Evolutionary conservation across 768 basidiomycete species (phyloP), one percentile per base, ranked within the genome.

Genomic region (Kondoa malvinella): DNA sequence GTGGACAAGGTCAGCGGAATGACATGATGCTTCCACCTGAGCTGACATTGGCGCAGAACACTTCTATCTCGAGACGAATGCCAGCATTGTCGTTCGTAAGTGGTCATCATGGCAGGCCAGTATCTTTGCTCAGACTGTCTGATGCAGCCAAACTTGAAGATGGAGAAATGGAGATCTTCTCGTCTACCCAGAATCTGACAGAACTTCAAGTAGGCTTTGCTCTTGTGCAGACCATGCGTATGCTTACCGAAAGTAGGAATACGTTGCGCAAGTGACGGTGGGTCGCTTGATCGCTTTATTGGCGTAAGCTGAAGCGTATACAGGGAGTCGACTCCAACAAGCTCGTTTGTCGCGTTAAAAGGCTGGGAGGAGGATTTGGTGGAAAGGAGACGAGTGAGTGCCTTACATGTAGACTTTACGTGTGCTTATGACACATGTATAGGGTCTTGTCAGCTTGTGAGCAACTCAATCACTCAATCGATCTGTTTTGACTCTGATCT

Each of bases 81-180:
- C 70, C 30, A 56, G 67, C 16, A 56, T 73, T 21, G 71, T 67
- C 40, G 68, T 75, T 2, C 74, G n/a, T n/a, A n/a, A n/a, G n/a
- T n/a, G n/a, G n/a, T n/a, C n/a, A n/a, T n/a, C n/a, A n/a, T n/a
- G n/a, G n/a, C n/a, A n/a, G n/a, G n/a, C n/a, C n/a, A n/a, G n/a
- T n/a, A n/a, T n/a, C n/a, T n/a, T n/a, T n/a, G n/a, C n/a, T n/a
- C n/a, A n/a, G n/a, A n/a, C n/a, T n/a, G n/a, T n/a, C n/a, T n/a
- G n/a, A n/a, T n/a, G n/a, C n/a, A n/a, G n/a, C 74, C 8, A 73
- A 73, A 34, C 68, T 69, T 56, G 74, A 74, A 64, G 70, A 70
- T 8, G 72, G 70, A 64, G 74, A 75, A 67, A 72, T 72, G 65
- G 73, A 73, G 61, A 65, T 73, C 12, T 71, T 66, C 57, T 59